Evolutionary conservation across 2,329 filamentous ascomycete genomes (phyloP), one percentile per base, ranked within the genome.

Genomic region (Metarhizium brunneum): DNA sequence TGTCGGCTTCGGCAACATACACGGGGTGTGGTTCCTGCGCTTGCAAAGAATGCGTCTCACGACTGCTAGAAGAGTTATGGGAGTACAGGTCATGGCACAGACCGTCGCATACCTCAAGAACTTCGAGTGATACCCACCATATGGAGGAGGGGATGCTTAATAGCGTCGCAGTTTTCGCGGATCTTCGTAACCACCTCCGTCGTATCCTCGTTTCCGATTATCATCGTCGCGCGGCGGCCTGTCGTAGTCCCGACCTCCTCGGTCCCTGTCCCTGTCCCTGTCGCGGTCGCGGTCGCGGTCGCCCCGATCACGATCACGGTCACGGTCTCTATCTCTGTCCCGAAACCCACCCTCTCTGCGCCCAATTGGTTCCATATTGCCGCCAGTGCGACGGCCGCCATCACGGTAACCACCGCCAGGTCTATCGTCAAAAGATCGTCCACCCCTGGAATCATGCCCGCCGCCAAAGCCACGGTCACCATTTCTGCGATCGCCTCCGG

Each of bases 311-410:
- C 79, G 69, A 52, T 60, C 60, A 36, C 65, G 66, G 50, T 73
- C 71, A 57, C 79, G 75, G 67, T 85, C 82, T 67, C 74, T 75
- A 63, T 79, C 62, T 56, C 67, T 60, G 38, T 74, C 70, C 57
- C 71, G 77, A 71, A 82, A 80, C 63, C 78, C 78, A 69, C 77
- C 76, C 61, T 86, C 83, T 65, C 84, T 69, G 57, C 84, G 83
- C 66, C 87, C 85, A 68, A 94, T 83, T 59, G 89, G 90, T 69
- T 95, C 90, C 71, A 87, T 87, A 73, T 95, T 94, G 74, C 88
- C 88, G 61, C 88, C 88, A 56, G 83, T 86, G 47, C 76, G 73
- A 56, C 80, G 77, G 57, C 64, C 64, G 13, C 61, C 62, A 32
- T 68, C 66, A 49, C 66, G 77, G 63, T 79, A 76, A 58, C 73